Evolutionary conservation across 2,329 filamentous ascomycete genomes (phyloP).

Genomic region (Colletotrichum sp.): DNA sequence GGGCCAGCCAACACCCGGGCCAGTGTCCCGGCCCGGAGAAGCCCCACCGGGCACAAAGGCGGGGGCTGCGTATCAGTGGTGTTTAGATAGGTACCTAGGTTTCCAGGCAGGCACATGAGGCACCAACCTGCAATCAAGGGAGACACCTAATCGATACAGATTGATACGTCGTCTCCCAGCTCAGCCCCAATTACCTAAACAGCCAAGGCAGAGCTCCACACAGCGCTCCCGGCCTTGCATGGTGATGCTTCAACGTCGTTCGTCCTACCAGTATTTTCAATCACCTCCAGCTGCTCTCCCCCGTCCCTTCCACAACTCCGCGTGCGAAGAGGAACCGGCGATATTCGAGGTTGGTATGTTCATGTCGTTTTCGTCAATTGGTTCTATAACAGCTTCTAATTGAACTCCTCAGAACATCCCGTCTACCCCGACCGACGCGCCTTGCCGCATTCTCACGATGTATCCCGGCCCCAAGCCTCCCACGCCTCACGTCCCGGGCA

Average conservation of each 20-base stretch:
- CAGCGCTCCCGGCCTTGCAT: background rate
- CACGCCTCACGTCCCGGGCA: constrained; percentile 54
- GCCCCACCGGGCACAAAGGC: background rate
- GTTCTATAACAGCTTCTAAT: background rate
- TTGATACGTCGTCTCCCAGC: background rate
- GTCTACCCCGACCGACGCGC: background rate
- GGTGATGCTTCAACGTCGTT: background rate
- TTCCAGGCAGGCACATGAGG: background rate
- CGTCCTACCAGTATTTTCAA: background rate
- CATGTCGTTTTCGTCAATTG: background rate
- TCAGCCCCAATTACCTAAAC: constrained; percentile 12
- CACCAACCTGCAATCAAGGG: background rate
- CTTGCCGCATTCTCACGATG: background rate
- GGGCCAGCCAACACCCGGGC: background rate
- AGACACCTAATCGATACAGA: background rate
- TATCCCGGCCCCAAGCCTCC: constrained; percentile 39
- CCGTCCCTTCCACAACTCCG: background rate
- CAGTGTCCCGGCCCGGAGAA: background rate
- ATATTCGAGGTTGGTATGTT: background rate
- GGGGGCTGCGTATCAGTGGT: background rate
- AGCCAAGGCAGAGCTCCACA: background rate
- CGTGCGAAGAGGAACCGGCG: background rate
- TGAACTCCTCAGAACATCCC: background rate
- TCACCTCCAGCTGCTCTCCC: background rate
- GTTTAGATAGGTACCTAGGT: background rate